Evolutionary conservation across 768 basidiomycete species (phyloP), one percentile per base, ranked within the genome.

Genomic region (Sporobolomyces roseus): DNA sequence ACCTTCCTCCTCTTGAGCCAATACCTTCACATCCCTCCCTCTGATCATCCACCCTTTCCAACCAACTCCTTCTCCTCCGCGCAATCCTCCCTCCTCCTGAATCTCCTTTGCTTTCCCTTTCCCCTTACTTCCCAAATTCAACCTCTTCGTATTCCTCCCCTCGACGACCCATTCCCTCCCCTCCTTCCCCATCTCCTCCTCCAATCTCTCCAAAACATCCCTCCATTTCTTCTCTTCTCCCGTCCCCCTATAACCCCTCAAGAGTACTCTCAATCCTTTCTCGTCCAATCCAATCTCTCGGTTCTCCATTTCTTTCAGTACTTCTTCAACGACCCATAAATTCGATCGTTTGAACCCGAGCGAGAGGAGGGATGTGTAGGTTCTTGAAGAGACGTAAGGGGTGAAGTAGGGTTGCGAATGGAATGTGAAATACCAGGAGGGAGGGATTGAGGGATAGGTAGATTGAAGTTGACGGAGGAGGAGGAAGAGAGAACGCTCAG

Each of bases 331-430:
- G 10, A 43, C 36, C 14, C 29, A 23, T 52, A 65, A 61, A 33
- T 70, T 64, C 35, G 17, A 70, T 49, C 1, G 30, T 17, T 17
- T 61, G 54, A 6, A 66, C 69, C 32, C 61, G 49, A 1, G 23
- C 13, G n/a, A 52, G 49, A 43, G 65, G 33, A 8, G 53, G 35
- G 54, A 12, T 10, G 23, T 13, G 43, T n/a, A n/a, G n/a, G n/a
- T n/a, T n/a, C n/a, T n/a, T n/a, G n/a, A n/a, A n/a, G n/a, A n/a
- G n/a, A n/a, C n/a, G n/a, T n/a, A n/a, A n/a, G n/a, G n/a, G n/a
- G n/a, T n/a, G n/a, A n/a, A n/a, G n/a, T n/a, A n/a, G n/a, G n/a
- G n/a, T n/a, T n/a, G n/a, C n/a, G n/a, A n/a, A n/a, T n/a, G n/a
- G n/a, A n/a, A n/a, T n/a, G n/a, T n/a, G n/a, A n/a, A n/a, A n/a